A percentile compares a stretch with the other conserved stretches of the same genome.
These are phyloP conservation scores for Epichloe sylvatica DNA, from an alignment of 2,329 filamentous ascomycete genomes.

Conservation along the genomic window DNA sequence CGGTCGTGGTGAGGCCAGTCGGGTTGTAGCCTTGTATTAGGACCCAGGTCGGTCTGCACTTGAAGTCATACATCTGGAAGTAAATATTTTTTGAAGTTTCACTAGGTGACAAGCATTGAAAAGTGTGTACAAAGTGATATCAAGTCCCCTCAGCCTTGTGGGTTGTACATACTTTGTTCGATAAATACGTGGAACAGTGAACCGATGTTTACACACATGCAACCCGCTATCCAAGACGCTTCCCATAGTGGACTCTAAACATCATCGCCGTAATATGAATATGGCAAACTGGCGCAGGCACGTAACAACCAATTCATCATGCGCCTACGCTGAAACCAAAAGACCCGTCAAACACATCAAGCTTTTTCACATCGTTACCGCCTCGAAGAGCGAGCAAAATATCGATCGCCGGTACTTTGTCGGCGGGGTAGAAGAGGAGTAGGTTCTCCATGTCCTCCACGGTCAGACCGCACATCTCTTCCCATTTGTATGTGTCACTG, in stretches of 20 bases:
- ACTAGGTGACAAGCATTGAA: no score
- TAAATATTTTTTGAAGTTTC: no score
- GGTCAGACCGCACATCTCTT: constrained; percentile 70
- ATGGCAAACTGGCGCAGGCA: not conserved
- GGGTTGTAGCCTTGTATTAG: no score
- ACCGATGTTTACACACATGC: not conserved
- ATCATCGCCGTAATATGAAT: not conserved
- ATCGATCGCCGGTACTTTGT: constrained; percentile 41
- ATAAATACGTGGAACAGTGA: not conserved
- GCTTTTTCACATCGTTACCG: constrained; percentile 27
- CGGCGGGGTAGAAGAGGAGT: constrained; percentile 55
- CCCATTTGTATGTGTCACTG: constrained; percentile 73
- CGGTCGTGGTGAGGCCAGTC: not conserved
- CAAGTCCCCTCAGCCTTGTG: no score
- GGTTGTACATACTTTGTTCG: no score
- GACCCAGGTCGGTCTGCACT: no score
- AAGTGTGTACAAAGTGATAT: no score
- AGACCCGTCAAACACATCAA: constrained; percentile 45
- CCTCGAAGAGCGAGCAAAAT: constrained; percentile 41
- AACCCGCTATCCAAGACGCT: no score
- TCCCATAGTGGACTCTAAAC: no score
- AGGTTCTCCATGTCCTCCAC: constrained; percentile 75
- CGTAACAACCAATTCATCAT: constrained; percentile 5
- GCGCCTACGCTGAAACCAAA: constrained; percentile 44
- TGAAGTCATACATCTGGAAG: no score